Evolutionary conservation across 257 asterid species (phyloP), one percentile per base, ranked within the genome.

Genomic region (Nicotiana sylvestris): DNA sequence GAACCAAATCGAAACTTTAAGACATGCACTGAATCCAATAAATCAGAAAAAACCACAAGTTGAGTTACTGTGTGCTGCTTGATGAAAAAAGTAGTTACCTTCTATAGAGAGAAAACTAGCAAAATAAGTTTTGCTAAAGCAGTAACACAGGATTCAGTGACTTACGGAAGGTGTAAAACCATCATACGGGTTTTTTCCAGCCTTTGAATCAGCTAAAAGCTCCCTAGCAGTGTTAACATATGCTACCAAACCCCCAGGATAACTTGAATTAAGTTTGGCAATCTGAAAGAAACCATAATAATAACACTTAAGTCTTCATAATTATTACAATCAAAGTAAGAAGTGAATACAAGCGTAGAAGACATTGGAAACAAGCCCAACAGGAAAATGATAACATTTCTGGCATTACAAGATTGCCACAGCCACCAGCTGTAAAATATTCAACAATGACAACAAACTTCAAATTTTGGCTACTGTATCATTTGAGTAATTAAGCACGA

Each of bases 111-210:
- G 60, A 43, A 11, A 70, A 21, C 49, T 70, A 43, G 56, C 32
- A 5, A 70, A 70, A 43, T 43, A 43, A 43, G 60, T 72, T 21
- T 72, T 39, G 32, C 37, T 21, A n/a, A 72, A 72, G n/a, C 78
- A 21, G 78, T 66, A 77, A 46, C 82, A 81, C 30, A 68, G 81
- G 81, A 81, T 78, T 30, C n/a, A 66, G 66, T 76, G 82, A 90
- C 97, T 93, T 88, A 96, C 99, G 33, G 99, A 94, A 81, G 99
- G 98, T 68, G 93, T 85, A 89, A 96, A 96, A 82, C 98, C 99
- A 81, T 96, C 98, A 83, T 88, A 96, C 9, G 99, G 99, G 83
- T 96, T 96, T 87, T 88, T 96, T 84, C 99, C 99, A 83, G 98
- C 91, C 85, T 93, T 94, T 16, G 99, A 96, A 88, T 94, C 98